Conservation (phyloP, 2,329 filamentous ascomycete species). For the Sporothrix mexicana region DNA sequence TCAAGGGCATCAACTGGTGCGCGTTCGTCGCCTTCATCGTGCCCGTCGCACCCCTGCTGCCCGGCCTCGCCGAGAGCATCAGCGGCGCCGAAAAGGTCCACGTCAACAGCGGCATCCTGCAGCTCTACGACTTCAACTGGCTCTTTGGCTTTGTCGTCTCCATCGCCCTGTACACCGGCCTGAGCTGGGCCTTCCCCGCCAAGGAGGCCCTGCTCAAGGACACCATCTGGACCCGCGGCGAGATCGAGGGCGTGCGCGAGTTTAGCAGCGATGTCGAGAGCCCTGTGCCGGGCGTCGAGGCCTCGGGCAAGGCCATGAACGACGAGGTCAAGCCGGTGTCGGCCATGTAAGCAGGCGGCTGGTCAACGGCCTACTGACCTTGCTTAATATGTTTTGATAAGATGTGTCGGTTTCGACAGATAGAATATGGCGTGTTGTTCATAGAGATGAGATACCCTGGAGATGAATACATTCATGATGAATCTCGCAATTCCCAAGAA, state of each 20-base stretch:
- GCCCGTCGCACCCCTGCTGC: constrained; percentile 43
- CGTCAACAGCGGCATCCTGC: constrained; percentile 51
- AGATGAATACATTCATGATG: constrained; percentile 21
- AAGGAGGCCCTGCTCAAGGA: constrained; percentile 54
- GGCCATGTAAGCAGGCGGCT: constrained; percentile 20
- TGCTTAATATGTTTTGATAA: constrained; percentile 7
- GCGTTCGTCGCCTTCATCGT: constrained; percentile 40
- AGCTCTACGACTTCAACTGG: constrained; percentile 71
- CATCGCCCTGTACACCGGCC: constrained; percentile 59
- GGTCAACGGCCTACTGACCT: neutral
- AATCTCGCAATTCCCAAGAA: neutral
- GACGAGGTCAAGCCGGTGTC: constrained; percentile 31
- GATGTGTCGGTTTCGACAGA: neutral
- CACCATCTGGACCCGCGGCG: constrained; percentile 48
- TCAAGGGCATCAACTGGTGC: constrained; percentile 40
- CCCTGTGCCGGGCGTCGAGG: constrained; percentile 1
- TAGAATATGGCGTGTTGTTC: neutral
- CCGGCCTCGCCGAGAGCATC: constrained; percentile 42
- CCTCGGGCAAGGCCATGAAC: constrained; percentile 24
- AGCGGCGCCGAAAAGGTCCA: constrained; percentile 34
- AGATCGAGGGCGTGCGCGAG: constrained; percentile 38
- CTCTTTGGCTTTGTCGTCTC: constrained; percentile 65
- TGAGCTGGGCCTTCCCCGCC: constrained; percentile 57
- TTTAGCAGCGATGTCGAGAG: constrained; percentile 38
- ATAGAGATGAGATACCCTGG: constrained; percentile 28